Percentiles rank a stretch among this genome's conserved stretches.
These are phyloP conservation scores for Aspergillus quadricinctus DNA, from an alignment of 2,329 filamentous ascomycete species.

Conservation along the genomic window DNA sequence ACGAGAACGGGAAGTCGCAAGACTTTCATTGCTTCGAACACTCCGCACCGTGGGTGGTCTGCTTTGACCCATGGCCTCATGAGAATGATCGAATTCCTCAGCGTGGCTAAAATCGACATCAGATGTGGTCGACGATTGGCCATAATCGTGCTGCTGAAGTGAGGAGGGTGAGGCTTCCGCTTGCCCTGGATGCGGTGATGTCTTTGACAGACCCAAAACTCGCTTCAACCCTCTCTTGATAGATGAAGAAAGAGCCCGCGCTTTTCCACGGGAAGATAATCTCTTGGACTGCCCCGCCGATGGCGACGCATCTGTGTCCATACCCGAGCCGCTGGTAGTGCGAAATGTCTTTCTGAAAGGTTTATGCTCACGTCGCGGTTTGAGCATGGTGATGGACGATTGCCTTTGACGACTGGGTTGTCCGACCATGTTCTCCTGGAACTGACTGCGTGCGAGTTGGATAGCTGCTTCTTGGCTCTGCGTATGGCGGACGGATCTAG, in stretches of 20 bases:
- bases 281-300: slow-evolving; percentile 2
- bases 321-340: slow-evolving; percentile 19
- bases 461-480: slow-evolving; percentile 37
- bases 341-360: slow-evolving; percentile 37
- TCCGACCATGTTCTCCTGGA: slow-evolving; percentile 23
- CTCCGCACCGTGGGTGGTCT: slow-evolving; percentile 17
- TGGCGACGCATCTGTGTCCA: slow-evolving; percentile 10
- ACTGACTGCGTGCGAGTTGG: slow-evolving; percentile 40
- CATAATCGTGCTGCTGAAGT: slow-evolving; percentile 8
- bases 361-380: slow-evolving; percentile 27
- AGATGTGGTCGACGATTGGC: background rate
- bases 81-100: background rate
- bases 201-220: slow-evolving; percentile 35
- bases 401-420: slow-evolving; percentile 16
- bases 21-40: slow-evolving; percentile 30
- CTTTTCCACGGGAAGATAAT: slow-evolving; percentile 19
- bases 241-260: slow-evolving; percentile 38
- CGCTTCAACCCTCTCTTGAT: slow-evolving; percentile 40
- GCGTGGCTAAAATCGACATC: slow-evolving; percentile 6
- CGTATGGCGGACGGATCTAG: slow-evolving; percentile 17
- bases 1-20: slow-evolving; percentile 37
- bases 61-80: background rate
- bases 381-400: slow-evolving; percentile 20
- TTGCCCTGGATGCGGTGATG: slow-evolving; percentile 14
- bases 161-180: slow-evolving; percentile 20